Conservation (phyloP, 306 rosid genomes). For the Quercus mongolica region DNA sequence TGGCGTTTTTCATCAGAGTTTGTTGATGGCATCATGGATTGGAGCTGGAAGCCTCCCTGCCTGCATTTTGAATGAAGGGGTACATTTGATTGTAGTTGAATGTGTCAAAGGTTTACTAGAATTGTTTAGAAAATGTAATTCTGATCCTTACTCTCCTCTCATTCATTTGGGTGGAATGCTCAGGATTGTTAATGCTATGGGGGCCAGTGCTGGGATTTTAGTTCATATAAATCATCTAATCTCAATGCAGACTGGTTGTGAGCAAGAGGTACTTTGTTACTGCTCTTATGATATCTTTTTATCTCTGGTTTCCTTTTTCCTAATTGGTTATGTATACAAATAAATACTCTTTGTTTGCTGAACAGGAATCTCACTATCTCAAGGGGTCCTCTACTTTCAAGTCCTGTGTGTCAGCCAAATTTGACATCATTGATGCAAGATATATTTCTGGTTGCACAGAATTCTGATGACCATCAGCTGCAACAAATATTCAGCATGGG, state of each 20-base stretch:
- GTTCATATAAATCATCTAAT: too few species aligned
- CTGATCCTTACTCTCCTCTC: too few species aligned
- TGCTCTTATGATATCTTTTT: conserved; percentile 3
- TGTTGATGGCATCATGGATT: conserved; percentile 82
- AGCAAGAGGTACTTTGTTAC: conserved; percentile 49
- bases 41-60: conserved; percentile 80
- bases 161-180: too few species aligned
- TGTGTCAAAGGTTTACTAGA: too few species aligned
- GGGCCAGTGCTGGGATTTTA: too few species aligned
- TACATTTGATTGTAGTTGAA: too few species aligned
- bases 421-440: conserved; percentile 84
- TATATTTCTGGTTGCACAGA: conserved; percentile 86
- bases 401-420: conserved; percentile 51
- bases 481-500: conserved; percentile 90
- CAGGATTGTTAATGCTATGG: not conserved
- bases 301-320: not conserved
- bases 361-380: conserved; percentile 58
- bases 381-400: conserved; percentile 62
- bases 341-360: conserved; percentile 23
- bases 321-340: not conserved
- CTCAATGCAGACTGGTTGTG: conserved; percentile 33
- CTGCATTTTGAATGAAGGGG: too few species aligned
- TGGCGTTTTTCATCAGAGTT: conserved; percentile 52
- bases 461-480: conserved; percentile 66
- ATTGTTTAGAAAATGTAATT: too few species aligned